Percentiles rank a stretch among this genome's conserved stretches.
Conservation (phyloP, 768 basidiomycete genomes). For the Infundibulicybe gibba region DNA sequence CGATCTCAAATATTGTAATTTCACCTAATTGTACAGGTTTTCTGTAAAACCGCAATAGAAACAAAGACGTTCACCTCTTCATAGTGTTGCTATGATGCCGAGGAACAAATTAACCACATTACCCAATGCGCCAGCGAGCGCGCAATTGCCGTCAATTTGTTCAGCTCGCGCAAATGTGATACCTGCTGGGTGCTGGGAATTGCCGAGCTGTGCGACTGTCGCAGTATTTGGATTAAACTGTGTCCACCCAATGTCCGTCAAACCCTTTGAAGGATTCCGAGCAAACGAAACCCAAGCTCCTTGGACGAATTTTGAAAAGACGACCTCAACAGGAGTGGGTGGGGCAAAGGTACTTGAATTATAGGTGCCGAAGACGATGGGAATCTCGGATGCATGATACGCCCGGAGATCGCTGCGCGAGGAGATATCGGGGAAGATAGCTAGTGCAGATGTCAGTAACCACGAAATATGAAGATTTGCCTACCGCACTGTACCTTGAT, state of each 20-base stretch:
- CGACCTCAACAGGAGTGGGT: conserved; percentile 18
- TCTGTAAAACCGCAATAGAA: too few relatives aligned
- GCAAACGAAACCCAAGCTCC: conserved; percentile 39
- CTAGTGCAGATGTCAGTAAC: conserved; percentile 9
- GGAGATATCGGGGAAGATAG: conserved; percentile 32
- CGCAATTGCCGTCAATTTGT: too few relatives aligned
- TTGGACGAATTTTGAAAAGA: conserved; percentile 31
- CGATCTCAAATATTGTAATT: too few relatives aligned
- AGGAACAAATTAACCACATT: too few relatives aligned
- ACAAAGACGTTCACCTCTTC: too few relatives aligned
- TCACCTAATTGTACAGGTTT: too few relatives aligned
- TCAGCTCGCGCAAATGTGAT: too few relatives aligned
- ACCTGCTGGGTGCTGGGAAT: too few relatives aligned
- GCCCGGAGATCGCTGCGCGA: conserved; percentile 28
- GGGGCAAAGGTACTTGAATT: conserved; percentile 17
- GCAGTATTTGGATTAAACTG: conserved; percentile 14
- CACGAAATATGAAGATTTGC: background rate
- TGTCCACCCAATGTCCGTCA: conserved; percentile 23
- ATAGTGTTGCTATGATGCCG: too few relatives aligned
- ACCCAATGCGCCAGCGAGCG: too few relatives aligned
- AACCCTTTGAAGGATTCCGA: conserved; percentile 27
- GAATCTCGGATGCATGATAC: conserved; percentile 35
- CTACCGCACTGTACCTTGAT: conserved; percentile 14
- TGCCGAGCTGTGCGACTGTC: conserved; percentile 13
- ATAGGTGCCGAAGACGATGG: conserved; percentile 35